Base-by-base conservation (phyloP, 176 grass and related monocot species). In the Aegilops sharonensis region DNA sequence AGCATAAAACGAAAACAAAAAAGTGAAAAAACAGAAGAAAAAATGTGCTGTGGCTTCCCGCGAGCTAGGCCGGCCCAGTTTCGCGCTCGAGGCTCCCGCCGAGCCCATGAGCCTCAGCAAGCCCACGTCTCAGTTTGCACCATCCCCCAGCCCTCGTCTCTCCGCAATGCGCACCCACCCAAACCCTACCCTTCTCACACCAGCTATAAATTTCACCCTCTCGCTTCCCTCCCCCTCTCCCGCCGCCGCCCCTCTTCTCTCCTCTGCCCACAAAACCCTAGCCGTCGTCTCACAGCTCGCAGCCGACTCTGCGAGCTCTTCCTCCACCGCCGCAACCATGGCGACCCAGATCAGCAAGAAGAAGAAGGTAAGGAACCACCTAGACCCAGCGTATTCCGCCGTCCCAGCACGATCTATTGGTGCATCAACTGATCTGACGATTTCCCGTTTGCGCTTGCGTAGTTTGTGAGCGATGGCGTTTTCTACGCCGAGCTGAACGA, bases 331-430 rank as follows among this genome's bases (percentile, higher is more conserved):
- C 66, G 34, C 80, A 75, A 36, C 81, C 88, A 94, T 97, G 92
- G 88, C 92, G 81, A 85, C 92, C 84, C 94, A 97, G 84, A 94
- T 94, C 88, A 97, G 94, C 86, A 97, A 97, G 88, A 97, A 94
- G 90, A 94, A 92, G 92, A 97, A 97, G 94, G 94, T 89, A 86
- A 42, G 40, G 23, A 2, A 11, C 40, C n/a, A 15, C 76, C 18
- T 21, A 11, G 1, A 35, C 29, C 9, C 11, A 9, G 0, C 11
- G 0, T 11, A 3, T 65, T 9, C 5, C 40, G 18, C 4, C 29
- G 2, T 24, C 9, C 2, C 1, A 2, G 0, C 23, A 7, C 6
- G 62, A 34, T 39, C 21, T 70, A 39, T 78, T n/a, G 9, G 2
- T 8, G 5, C 20, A 43, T 64, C 42, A 11, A 4, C 12, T 56